Conservation (phyloP, 2,329 filamentous ascomycete species). For the Aspergillus sclerotialis region DNA sequence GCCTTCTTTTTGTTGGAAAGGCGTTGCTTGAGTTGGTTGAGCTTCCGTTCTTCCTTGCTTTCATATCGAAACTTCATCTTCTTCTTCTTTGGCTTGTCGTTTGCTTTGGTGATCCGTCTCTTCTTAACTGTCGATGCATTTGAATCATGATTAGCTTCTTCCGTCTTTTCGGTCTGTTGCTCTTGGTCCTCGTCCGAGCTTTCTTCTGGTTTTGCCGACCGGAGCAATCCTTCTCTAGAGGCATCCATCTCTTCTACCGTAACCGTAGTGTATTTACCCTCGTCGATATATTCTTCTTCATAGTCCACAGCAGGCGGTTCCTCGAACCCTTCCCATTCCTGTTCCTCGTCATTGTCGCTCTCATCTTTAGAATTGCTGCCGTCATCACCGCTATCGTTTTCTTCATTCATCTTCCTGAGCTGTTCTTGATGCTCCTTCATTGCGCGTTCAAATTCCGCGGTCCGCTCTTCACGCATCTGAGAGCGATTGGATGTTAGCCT, state of each 20-base stretch:
- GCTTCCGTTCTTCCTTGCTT: constrained; percentile 71
- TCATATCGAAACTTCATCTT: constrained; percentile 93
- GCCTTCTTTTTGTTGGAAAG: constrained; percentile 65
- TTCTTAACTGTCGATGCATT: constrained; percentile 42
- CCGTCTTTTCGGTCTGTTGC: constrained; percentile 20
- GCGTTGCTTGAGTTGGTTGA: constrained; percentile 55
- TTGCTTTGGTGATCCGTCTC: constrained; percentile 33
- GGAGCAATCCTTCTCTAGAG: constrained; percentile 64
- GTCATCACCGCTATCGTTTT: constrained; percentile 15
- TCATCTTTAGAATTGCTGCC: constrained; percentile 20
- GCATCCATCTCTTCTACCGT: constrained; percentile 85
- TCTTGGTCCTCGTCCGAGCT: constrained; percentile 17
- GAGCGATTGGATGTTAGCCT: constrained; percentile 4
- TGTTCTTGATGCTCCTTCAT: constrained; percentile 68
- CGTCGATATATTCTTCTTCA: constrained; percentile 92
- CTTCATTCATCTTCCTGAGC: constrained; percentile 54
- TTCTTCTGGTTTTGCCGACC: constrained; percentile 33
- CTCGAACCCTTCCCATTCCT: constrained; percentile 60
- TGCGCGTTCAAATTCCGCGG: constrained; percentile 73
- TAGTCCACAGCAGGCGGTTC: constrained; percentile 57
- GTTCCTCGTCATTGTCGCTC: constrained; percentile 35
- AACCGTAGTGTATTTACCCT: constrained; percentile 91
- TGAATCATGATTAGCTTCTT: constrained; percentile 21
- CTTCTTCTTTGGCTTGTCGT: constrained; percentile 63
- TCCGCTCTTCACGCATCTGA: constrained; percentile 77